Percentiles rank a stretch among this genome's conserved stretches.
Conservation (phyloP, 257 asterid species). For the Lavandula angustifolia region DNA sequence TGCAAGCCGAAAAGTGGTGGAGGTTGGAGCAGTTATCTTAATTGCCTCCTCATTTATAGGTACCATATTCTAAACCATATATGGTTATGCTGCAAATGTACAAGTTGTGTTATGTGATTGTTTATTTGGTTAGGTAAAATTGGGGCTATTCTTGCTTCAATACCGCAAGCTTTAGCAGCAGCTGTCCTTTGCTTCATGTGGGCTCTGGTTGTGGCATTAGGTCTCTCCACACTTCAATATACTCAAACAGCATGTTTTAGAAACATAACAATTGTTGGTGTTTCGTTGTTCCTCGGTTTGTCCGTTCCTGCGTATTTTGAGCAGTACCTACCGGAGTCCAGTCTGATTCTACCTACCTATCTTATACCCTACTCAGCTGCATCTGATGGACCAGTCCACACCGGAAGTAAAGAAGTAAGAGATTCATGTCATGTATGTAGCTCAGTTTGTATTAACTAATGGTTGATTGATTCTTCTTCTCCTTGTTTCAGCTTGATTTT, state of each 20-base stretch:
- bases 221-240: constrained; percentile 75
- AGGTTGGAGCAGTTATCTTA: constrained; percentile 78
- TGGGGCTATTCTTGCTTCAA: constrained; percentile 94
- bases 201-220: constrained; percentile 81
- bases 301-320: constrained; percentile 90
- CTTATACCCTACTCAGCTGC: constrained; percentile 91
- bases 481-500: constrained; percentile 63
- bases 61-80: constrained; percentile 29
- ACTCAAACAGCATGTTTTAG: constrained; percentile 78
- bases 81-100: no score
- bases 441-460: neutral
- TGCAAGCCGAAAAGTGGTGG: constrained; percentile 77
- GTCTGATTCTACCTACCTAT: constrained; percentile 75
- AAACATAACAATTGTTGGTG: constrained; percentile 82
- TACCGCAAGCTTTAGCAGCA: constrained; percentile 96
- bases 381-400: constrained; percentile 84
- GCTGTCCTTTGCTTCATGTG: constrained; percentile 88
- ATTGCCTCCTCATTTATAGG: constrained; percentile 85
- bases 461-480: constrained; percentile 19
- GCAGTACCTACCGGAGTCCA: constrained; percentile 79
- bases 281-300: constrained; percentile 86
- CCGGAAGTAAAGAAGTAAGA: constrained; percentile 70
- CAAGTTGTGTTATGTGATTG: no score
- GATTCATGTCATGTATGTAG: neutral
- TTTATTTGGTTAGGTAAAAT: constrained; percentile 63